Evolutionary conservation across 345 rosid genomes (phyloP).

Genomic region (Ricinus communis): DNA sequence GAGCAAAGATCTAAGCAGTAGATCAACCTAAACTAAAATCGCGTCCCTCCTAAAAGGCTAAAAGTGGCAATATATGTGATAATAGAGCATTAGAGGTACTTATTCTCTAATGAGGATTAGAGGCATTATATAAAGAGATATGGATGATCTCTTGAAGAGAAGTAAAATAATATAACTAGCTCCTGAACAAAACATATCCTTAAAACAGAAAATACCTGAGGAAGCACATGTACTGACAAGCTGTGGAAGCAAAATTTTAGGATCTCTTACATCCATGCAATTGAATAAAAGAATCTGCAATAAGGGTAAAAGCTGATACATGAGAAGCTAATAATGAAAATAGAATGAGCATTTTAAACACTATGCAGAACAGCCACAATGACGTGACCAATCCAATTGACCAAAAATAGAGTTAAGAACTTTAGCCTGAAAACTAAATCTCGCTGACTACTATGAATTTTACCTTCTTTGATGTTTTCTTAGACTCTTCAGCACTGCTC

Average conservation of each 20-base stretch:
- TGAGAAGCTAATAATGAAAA: conserved; percentile 13
- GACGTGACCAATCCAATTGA: conserved; percentile 4
- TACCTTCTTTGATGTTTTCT: conserved; percentile 66
- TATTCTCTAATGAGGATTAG: neutral
- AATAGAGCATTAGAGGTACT: neutral
- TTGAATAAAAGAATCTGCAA: conserved; percentile 83
- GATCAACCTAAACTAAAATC: neutral
- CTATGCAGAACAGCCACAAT: neutral
- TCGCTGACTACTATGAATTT: neutral
- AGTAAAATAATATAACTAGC: neutral
- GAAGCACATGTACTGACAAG: conserved; percentile 67
- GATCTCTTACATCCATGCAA: conserved; percentile 89
- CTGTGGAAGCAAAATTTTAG: conserved; percentile 67
- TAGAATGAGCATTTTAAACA: neutral
- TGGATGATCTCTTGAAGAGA: neutral
- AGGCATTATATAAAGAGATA: neutral
- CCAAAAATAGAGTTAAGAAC: neutral
- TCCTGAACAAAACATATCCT: neutral
- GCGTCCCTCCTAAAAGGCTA: too few species aligned
- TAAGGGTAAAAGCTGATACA: neutral
- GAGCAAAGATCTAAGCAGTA: neutral
- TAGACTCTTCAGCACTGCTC: conserved; percentile 24
- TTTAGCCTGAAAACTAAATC: conserved; percentile 1
- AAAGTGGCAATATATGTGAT: too few species aligned
- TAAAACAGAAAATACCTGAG: conserved; percentile 49